These are phyloP conservation scores for Calycina herbarum DNA, from an alignment of 2,329 filamentous ascomycete species.

Conservation along the genomic window DNA sequence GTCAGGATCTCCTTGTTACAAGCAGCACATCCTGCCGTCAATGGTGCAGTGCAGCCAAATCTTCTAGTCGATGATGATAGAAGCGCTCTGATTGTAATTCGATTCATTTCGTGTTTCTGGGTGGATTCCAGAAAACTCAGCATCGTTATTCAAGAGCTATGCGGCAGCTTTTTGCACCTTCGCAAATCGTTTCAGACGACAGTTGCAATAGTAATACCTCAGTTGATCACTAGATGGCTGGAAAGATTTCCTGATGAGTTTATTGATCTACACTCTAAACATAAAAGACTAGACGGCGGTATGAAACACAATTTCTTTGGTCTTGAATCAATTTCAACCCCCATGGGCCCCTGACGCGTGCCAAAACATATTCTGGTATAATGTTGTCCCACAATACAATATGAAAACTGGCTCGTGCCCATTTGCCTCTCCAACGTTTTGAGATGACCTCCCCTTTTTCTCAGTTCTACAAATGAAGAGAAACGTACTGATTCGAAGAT, in stretches of 20 bases:
- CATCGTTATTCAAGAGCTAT: conserved; percentile 63
- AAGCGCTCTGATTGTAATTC: conserved; percentile 53
- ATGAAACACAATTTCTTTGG: conserved; percentile 9
- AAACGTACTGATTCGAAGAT: background rate
- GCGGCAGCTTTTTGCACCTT: conserved; percentile 66
- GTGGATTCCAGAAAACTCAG: conserved; percentile 63
- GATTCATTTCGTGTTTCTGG: conserved; percentile 63
- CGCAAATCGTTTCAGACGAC: conserved; percentile 64
- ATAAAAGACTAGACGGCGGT: conserved; percentile 62
- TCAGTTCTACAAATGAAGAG: background rate
- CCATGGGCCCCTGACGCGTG: background rate
- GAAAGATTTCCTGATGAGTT: conserved; percentile 66
- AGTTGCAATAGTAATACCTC: conserved; percentile 60
- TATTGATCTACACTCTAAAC: conserved; percentile 59
- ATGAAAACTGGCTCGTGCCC: background rate
- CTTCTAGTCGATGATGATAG: conserved; percentile 34
- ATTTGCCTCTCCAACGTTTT: background rate
- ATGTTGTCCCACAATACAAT: background rate
- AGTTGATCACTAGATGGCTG: conserved; percentile 65
- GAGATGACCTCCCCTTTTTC: background rate
- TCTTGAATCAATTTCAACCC: background rate
- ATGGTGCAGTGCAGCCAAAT: conserved; percentile 28
- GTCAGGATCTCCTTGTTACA: conserved; percentile 46
- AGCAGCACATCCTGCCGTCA: conserved; percentile 31
- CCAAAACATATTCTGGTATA: background rate